Evolutionary conservation across 2,329 filamentous ascomycete genomes (phyloP), one percentile per base, ranked within the genome.

Genomic region (Davidsoniella eucalypti): DNA sequence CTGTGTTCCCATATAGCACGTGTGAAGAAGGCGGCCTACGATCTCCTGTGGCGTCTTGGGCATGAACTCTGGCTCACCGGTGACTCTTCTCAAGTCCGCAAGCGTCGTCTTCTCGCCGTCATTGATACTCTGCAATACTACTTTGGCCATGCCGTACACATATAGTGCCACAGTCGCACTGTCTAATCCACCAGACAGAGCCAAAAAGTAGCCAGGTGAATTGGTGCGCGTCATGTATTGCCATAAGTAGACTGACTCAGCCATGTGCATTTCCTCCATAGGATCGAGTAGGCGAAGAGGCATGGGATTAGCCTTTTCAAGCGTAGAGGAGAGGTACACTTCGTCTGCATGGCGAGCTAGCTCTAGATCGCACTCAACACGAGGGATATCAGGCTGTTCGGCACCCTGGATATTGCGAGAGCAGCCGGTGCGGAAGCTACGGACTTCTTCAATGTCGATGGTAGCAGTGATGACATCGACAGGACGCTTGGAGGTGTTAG

Each of bases 371-470:
- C 59, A 58, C 9, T 63, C 60, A 1, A 62, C 61, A 29, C 54
- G 56, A 42, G 46, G 58, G 49, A 54, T 63, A 18, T 60, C 23
- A 62, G 62, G 44, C 60, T 62, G 37, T 63, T 60, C 52, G 51
- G 74, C 69, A 6, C 76, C 73, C 59, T 84, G 81, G 18, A 76
- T 59, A 5, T 73, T 72, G 49, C 78, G 68, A 10, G 73, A 74
- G 7, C 72, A 68, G 0, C 69, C 65, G n/a, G 65, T 73, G 0
- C 82, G 68, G 57, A 70, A 79, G 1, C 71, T 66, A 29, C 81
- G 67, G 5, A 90, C 82, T 55, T 85, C 78, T 57, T 90, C 84
- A 2, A 84, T 65, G 56, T 84, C 79, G 5, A 84, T 68, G 0
- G 78, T 83, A 2, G 80, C 80, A 4, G 71, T 75, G 16, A 80